A percentile compares a stretch with the other conserved stretches of the same genome.
phyloP scores from a whole-genome alignment of 345 rosid genomes.

The Zanthoxylum bungeanum region DNA sequence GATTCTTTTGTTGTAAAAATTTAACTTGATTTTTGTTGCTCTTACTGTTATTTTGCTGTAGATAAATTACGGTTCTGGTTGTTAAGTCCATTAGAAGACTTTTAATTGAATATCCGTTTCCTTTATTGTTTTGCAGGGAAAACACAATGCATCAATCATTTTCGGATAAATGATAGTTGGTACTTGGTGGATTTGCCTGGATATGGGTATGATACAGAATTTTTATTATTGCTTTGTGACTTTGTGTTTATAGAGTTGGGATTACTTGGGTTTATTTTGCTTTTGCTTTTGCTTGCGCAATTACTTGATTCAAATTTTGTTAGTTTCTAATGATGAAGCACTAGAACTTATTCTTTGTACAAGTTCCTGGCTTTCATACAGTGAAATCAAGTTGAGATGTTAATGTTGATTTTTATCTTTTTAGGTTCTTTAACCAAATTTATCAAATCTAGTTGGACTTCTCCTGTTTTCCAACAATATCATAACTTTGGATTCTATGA shows the following conservation, averaged over 20 bases:
- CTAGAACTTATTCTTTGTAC: not conserved
- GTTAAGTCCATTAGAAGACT: not conserved
- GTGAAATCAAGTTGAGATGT: not conserved
- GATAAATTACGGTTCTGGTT: not conserved
- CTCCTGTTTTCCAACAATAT: not conserved
- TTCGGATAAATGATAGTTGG: conserved; percentile 86
- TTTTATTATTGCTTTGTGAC: too few species aligned
- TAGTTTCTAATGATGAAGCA: not conserved
- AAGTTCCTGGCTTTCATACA: not conserved
- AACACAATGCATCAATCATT: conserved; percentile 97
- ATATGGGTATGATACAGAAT: conserved; percentile 93
- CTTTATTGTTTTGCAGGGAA: conserved; percentile 52
- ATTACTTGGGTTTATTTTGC: not conserved
- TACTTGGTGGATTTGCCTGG: conserved; percentile 98
- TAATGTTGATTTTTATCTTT: not conserved
- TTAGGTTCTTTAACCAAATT: not conserved
- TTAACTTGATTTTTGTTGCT: not conserved
- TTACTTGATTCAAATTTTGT: not conserved
- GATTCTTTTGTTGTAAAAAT: not conserved
- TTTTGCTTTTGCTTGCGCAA: not conserved
- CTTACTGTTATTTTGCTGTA: not conserved
- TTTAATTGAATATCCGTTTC: not conserved
- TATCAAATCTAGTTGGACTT: not conserved
- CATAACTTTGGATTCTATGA: not conserved
- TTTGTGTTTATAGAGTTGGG: too few species aligned